These are phyloP conservation scores for Boletus sp. DNA, from an alignment of 1,284 basidiomycete genomes.

Conservation along the genomic window DNA sequence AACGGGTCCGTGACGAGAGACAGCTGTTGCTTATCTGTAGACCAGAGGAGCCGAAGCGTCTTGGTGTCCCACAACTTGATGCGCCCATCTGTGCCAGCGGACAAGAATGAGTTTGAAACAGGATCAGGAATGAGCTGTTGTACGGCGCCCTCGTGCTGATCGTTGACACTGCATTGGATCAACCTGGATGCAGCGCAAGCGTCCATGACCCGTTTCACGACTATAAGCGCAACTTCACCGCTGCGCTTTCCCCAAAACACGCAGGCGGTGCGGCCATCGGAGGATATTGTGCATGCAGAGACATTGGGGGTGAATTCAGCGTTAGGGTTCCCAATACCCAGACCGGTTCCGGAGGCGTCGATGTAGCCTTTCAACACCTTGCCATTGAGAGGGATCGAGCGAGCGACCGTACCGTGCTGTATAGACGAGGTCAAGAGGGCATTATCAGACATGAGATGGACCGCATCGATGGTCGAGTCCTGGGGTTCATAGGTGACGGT, in stretches of 20 bases:
- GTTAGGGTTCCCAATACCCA: conserved; percentile 74
- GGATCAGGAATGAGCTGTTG: conserved; percentile 49
- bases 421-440: conserved; percentile 65
- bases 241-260: conserved; percentile 74
- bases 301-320: conserved; percentile 72
- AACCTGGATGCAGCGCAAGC: conserved; percentile 45
- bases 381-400: conserved; percentile 69
- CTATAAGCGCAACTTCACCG: conserved; percentile 67
- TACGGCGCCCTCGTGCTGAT: conserved; percentile 60
- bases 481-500: conserved; percentile 61
- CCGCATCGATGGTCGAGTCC: conserved; percentile 48
- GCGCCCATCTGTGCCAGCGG: conserved; percentile 57
- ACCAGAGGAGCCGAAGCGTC: conserved; percentile 55
- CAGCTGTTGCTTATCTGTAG: conserved; percentile 40
- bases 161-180: conserved; percentile 44
- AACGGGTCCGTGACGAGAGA: conserved; percentile 45
- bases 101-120: conserved; percentile 40
- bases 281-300: conserved; percentile 51
- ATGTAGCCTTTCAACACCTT: conserved; percentile 71
- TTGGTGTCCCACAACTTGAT: conserved; percentile 71
- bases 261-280: conserved; percentile 64
- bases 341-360: conserved; percentile 60
- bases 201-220: conserved; percentile 57
- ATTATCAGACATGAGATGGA: conserved; percentile 56
- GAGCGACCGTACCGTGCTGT: conserved; percentile 69